Evolutionary conservation across 108 stramenopile species (phyloP).

Genomic region (Parietichytrium sp.): DNA sequence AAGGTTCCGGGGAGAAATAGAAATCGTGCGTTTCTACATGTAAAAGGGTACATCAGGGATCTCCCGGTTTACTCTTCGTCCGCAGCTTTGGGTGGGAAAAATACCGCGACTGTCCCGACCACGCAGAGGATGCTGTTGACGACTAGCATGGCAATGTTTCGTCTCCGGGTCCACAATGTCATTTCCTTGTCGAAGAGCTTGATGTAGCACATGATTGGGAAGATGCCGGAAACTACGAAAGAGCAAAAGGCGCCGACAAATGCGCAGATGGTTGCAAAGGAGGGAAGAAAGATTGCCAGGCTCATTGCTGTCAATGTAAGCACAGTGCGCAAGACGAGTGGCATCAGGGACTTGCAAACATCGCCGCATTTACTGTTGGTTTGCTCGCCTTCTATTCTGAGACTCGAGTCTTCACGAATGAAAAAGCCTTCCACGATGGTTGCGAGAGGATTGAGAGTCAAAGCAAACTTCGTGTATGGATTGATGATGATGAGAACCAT

Average conservation of each 20-base stretch:
- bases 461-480: slow-evolving; percentile 23
- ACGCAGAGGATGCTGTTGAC: slow-evolving; percentile 14
- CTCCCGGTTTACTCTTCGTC: no score
- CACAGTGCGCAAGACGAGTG: not conserved
- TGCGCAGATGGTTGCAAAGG: slow-evolving; percentile 35
- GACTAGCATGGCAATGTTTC: not conserved
- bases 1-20: no score
- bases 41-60: no score
- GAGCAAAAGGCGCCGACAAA: slow-evolving; percentile 36
- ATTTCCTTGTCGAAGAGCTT: not conserved
- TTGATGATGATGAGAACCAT: slow-evolving; percentile 12
- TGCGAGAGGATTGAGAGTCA: slow-evolving; percentile 16
- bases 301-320: not conserved
- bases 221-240: slow-evolving; percentile 1
- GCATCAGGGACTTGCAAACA: not conserved
- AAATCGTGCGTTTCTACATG: no score
- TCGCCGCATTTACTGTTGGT: no score
- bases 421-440: not conserved
- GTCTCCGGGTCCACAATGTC: no score
- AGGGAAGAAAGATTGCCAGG: not conserved
- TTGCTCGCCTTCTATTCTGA: no score
- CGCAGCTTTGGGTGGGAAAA: no score
- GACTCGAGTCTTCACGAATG: no score
- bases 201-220: slow-evolving; percentile 26
- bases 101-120: slow-evolving; percentile 5